Conservation (phyloP, 2,329 filamentous ascomycete genomes). For the Colletotrichum sidae region DNA sequence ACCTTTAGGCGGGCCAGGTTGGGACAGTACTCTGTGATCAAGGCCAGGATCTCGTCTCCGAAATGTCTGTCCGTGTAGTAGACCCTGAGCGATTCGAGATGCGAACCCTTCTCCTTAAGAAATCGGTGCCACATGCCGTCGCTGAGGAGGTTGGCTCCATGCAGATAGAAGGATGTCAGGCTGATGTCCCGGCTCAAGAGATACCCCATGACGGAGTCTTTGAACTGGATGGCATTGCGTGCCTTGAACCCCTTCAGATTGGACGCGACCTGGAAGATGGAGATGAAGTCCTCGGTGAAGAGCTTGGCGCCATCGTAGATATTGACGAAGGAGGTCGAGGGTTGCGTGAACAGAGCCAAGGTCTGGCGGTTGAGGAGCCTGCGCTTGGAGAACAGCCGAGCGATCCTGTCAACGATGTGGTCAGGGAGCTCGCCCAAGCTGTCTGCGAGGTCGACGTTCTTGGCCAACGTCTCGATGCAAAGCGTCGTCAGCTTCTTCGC, state of each 20-base stretch:
- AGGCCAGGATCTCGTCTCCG: constrained; percentile 73
- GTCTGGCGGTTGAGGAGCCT: constrained; percentile 66
- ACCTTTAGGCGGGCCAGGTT: constrained; percentile 82
- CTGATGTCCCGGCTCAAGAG: constrained; percentile 77
- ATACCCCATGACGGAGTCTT: constrained; percentile 85
- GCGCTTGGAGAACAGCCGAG: constrained; percentile 69
- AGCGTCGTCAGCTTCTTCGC: constrained; percentile 75
- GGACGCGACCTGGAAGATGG: constrained; percentile 82
- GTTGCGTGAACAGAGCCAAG: constrained; percentile 67
- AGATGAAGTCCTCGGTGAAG: constrained; percentile 79
- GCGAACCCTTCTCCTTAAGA: constrained; percentile 72
- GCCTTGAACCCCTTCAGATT: constrained; percentile 78
- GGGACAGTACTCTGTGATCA: constrained; percentile 74
- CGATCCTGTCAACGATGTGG: constrained; percentile 67
- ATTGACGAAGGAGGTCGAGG: constrained; percentile 60
- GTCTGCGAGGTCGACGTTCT: constrained; percentile 71
- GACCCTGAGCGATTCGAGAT: constrained; percentile 77
- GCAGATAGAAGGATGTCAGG: constrained; percentile 80
- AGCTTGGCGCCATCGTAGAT: constrained; percentile 74
- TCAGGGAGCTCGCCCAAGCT: constrained; percentile 70
- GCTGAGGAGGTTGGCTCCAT: constrained; percentile 86
- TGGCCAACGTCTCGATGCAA: constrained; percentile 72
- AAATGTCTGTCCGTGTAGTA: constrained; percentile 89
- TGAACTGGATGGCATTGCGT: constrained; percentile 90
- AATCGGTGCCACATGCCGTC: constrained; percentile 80